Base-by-base conservation (phyloP, 83 land plant species). In the Picea engelmannii region DNA sequence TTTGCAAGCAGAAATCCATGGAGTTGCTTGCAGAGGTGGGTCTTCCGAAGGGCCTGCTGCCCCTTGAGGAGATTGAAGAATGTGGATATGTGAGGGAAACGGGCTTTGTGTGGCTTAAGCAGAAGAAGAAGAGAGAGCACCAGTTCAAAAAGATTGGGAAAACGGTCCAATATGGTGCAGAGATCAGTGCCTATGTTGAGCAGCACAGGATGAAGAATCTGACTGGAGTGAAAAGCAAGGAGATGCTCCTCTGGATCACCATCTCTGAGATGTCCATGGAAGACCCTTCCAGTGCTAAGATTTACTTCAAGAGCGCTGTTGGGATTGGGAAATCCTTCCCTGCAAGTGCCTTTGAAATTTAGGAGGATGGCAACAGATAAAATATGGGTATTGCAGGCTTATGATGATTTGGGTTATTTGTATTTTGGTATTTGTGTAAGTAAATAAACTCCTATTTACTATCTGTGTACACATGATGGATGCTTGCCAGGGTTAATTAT, bases 151-250 rank as follows among this genome's bases (percentile, higher is more conserved):
- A 85, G 81, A 79, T 88, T 15, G 76, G 80, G 4, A 86, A 76
- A 84, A 79, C 75, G n/a, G 91, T 90, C 8, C 62, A 83, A 21
- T 95, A 88, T 79, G 89, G 47, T 27, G 24, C 84, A 21, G 92
- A 91, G 79, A 79, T 94, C 81, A 94, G 91, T 0, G 95, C 90
- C 24, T 84, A 60, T 62, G 84, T 86, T 6, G 91, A 91, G 84
- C 83, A 81, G 59, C 31, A 67, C 27, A 88, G 75, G 87, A 84
- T 94, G 86, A 86, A 83, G 89, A 89, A 91, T 80, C 85, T 95
- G 18, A 89, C 86, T 1, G 97, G 97, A 20, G 92, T 95, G 35
- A 95, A 95, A 86, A 81, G 84, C 78, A 93, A 87, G 91, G 97
- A 93, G 92, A 75, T 93, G 73, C 63, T 91, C 62, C 62, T 94